These are phyloP conservation scores for Zalaria sp. DNA, from an alignment of 2,329 filamentous ascomycete genomes.

Conservation along the genomic window DNA sequence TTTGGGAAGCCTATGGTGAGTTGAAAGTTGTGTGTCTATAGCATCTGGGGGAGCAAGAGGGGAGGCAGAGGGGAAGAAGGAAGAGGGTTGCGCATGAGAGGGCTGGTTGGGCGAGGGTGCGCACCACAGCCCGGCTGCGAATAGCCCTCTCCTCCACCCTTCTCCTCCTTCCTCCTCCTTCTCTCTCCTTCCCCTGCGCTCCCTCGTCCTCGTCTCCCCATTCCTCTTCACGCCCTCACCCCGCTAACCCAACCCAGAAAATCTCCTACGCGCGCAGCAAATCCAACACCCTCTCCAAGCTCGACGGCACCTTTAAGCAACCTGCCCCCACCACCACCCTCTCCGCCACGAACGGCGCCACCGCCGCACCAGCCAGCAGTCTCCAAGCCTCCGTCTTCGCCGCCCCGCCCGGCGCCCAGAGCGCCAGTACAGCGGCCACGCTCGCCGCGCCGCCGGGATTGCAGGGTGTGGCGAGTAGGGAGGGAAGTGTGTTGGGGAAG, in stretches of 20 bases:
- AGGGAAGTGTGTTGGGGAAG: slow-evolving; percentile 31
- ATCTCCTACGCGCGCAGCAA: slow-evolving; percentile 84
- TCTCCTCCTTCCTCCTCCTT: too few species aligned
- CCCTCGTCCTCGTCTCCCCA: too few species aligned
- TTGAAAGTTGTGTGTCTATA: slow-evolving; percentile 6
- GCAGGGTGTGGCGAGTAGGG: neutral
- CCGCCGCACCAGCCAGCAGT: slow-evolving; percentile 35
- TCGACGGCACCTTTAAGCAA: slow-evolving; percentile 78
- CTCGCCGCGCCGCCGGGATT: slow-evolving; percentile 7
- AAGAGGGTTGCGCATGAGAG: too few species aligned
- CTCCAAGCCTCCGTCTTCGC: slow-evolving; percentile 61
- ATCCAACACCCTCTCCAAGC: slow-evolving; percentile 75
- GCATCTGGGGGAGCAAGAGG: too few species aligned
- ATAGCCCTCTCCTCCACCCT: too few species aligned
- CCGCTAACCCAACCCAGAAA: slow-evolving; percentile 40
- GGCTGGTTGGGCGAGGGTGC: too few species aligned
- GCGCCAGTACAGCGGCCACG: neutral
- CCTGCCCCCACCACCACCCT: slow-evolving; percentile 28
- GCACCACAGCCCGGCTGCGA: too few species aligned
- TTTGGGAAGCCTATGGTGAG: slow-evolving; percentile 74
- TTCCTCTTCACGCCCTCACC: too few species aligned
- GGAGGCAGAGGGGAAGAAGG: too few species aligned
- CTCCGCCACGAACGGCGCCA: slow-evolving; percentile 6
- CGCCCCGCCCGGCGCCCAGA: slow-evolving; percentile 9
- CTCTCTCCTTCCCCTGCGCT: too few species aligned